Percentiles rank a stretch among this genome's conserved stretches.
phyloP scores from a whole-genome alignment of 495 filamentous ascomycete genomes.

The Lasiosphaeriaceae sp. region DNA sequence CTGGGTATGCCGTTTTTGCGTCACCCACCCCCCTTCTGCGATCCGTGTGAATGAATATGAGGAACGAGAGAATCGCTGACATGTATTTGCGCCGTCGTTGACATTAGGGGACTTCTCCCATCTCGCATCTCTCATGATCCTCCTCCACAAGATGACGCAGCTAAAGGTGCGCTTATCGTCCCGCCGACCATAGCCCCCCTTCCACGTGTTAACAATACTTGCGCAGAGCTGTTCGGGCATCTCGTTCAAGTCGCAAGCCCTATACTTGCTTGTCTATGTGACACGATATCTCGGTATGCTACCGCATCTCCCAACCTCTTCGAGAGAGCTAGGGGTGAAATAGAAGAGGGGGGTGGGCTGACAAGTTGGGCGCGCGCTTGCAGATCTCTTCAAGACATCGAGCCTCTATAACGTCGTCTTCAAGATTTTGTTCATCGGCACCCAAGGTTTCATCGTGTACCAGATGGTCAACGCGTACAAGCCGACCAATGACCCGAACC shows the following conservation, averaged over 20 bases:
- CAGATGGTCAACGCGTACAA: constrained; percentile 95
- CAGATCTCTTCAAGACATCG: constrained; percentile 84
- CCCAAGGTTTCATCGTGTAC: constrained; percentile 90
- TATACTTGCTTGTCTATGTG: constrained; percentile 90
- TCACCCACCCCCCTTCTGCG: no score
- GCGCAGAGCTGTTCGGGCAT: constrained; percentile 88
- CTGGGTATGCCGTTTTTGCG: constrained; percentile 56
- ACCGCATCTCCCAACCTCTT: not conserved
- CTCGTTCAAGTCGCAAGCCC: constrained; percentile 94
- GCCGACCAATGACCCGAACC: constrained; percentile 90
- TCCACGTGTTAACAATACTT: constrained; percentile 12
- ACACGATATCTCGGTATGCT: constrained; percentile 80
- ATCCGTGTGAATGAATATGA: not conserved
- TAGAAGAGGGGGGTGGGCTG: not conserved
- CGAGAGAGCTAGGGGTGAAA: not conserved
- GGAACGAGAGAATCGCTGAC: not conserved
- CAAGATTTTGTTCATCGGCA: constrained; percentile 89
- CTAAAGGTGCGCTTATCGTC: constrained; percentile 61
- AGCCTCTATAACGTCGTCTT: constrained; percentile 88
- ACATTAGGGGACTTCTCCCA: constrained; percentile 98
- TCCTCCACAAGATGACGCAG: constrained; percentile 91
- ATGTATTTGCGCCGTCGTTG: not conserved
- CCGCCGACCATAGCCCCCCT: not conserved
- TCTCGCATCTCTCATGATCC: constrained; percentile 87
- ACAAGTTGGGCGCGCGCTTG: not conserved